These are phyloP conservation scores for Zygosaccharomyces lentus DNA, from an alignment of 805 yeast species.

Conservation along the genomic window DNA sequence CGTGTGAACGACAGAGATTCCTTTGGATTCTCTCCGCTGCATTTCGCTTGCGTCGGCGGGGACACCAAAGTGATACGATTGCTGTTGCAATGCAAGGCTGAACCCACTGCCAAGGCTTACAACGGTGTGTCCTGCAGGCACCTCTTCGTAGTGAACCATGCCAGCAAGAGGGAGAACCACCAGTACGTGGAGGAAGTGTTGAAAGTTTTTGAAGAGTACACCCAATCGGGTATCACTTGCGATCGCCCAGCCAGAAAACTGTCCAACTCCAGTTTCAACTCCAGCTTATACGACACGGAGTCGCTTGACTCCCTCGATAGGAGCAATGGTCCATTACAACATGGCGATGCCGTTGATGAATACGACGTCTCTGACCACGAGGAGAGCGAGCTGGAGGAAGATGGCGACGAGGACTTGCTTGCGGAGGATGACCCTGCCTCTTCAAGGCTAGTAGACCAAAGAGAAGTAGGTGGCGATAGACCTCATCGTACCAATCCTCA, in stretches of 20 bases:
- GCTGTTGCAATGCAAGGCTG: conserved; percentile 62
- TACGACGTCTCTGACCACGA: conserved; percentile 29
- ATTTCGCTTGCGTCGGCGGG: conserved; percentile 77
- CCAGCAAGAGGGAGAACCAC: conserved; percentile 30
- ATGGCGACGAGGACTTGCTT: conserved; percentile 22
- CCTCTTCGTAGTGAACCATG: conserved; percentile 33
- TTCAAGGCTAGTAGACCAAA: conserved; percentile 1
- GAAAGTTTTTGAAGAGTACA: conserved; percentile 28
- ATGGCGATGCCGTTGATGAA: conserved; percentile 21
- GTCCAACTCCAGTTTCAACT: conserved; percentile 28
- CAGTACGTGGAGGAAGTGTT: conserved; percentile 36
- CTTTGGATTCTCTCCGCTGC: conserved; percentile 83
- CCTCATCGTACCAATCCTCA: background rate
- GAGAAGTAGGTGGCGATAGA: background rate
- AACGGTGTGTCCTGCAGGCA: conserved; percentile 44
- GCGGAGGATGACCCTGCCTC: conserved; percentile 20
- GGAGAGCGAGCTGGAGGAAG: conserved; percentile 30
- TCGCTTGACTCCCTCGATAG: conserved; percentile 34
- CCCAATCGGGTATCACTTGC: conserved; percentile 9
- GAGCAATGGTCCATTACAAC: conserved; percentile 24
- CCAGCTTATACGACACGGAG: conserved; percentile 27
- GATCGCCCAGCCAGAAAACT: conserved; percentile 16
- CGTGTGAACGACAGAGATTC: conserved; percentile 69
- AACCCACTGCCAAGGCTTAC: conserved; percentile 46
- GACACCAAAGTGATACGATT: conserved; percentile 60